Evolutionary conservation across 1,284 basidiomycete genomes (phyloP).

Genomic region (Malassezia japonica): DNA sequence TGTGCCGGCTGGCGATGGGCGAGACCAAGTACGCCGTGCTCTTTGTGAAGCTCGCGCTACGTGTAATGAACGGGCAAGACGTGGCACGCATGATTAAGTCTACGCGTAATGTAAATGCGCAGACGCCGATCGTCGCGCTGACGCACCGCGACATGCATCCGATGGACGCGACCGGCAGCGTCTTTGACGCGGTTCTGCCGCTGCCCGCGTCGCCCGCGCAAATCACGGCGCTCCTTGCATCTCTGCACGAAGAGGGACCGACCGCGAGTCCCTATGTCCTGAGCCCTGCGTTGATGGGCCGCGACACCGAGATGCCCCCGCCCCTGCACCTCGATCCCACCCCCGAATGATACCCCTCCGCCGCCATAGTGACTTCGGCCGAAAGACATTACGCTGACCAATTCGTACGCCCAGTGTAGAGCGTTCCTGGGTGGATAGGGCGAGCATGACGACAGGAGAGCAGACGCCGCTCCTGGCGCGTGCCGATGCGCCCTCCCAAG

Average conservation of each 20-base stretch:
- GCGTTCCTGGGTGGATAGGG: not conserved
- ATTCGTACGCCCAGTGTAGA: not conserved
- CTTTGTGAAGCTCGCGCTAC: slow-evolving; percentile 80
- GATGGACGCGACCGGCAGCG: slow-evolving; percentile 45
- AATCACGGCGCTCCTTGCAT: slow-evolving; percentile 48
- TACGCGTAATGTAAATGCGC: slow-evolving; percentile 80
- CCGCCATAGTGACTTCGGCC: too few species aligned
- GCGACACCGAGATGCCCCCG: not conserved
- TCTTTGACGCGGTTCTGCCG: slow-evolving; percentile 49
- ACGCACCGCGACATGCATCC: slow-evolving; percentile 20
- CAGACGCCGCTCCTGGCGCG: slow-evolving; percentile 3
- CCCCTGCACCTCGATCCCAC: too few species aligned
- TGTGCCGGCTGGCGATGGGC: slow-evolving; percentile 89
- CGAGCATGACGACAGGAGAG: not conserved
- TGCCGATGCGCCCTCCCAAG: too few species aligned
- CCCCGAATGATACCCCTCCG: too few species aligned
- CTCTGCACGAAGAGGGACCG: not conserved
- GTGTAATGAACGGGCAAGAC: slow-evolving; percentile 81
- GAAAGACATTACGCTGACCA: not conserved
- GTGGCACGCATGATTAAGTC: slow-evolving; percentile 86
- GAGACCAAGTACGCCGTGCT: slow-evolving; percentile 69
- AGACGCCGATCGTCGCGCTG: slow-evolving; percentile 81
- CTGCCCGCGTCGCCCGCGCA: not conserved
- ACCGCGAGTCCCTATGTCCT: not conserved
- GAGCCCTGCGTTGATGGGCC: not conserved